These are phyloP conservation scores for Aureobasidium vineae DNA, from an alignment of 2,329 filamentous ascomycete species.

Conservation along the genomic window DNA sequence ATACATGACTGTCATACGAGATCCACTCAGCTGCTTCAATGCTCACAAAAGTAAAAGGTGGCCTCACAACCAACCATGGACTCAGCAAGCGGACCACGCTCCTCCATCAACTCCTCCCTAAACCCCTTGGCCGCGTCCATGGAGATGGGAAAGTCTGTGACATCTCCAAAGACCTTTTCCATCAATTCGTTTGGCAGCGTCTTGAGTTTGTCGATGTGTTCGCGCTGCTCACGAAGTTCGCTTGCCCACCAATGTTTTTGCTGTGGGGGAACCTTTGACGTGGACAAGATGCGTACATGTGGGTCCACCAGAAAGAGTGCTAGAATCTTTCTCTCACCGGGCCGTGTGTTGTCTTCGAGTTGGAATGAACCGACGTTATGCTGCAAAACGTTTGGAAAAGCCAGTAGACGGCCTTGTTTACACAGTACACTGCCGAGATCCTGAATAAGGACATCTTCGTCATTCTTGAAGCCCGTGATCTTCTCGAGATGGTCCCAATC, in stretches of 20 bases:
- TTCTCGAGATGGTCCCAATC: background rate
- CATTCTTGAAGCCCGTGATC: constrained; percentile 28
- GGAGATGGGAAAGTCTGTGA: constrained; percentile 34
- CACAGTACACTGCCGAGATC: constrained; percentile 50
- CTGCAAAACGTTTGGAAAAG: constrained; percentile 55
- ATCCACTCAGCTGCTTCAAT: constrained; percentile 27
- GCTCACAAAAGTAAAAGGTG: constrained; percentile 37
- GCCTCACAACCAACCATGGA: constrained; percentile 27
- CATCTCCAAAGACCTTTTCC: constrained; percentile 33
- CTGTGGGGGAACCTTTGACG: constrained; percentile 52
- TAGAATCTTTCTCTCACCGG: constrained; percentile 56
- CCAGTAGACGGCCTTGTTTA: constrained; percentile 49
- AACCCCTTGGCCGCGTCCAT: constrained; percentile 34
- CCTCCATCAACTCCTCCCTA: constrained; percentile 36
- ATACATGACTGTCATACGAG: too few species aligned
- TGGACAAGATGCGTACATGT: constrained; percentile 50
- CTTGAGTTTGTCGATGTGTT: constrained; percentile 27
- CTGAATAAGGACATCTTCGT: background rate
- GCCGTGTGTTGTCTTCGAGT: constrained; percentile 50
- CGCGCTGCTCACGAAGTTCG: constrained; percentile 13
- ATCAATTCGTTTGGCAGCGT: constrained; percentile 35
- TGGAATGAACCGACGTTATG: constrained; percentile 52
- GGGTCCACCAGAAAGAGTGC: constrained; percentile 60
- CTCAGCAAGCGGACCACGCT: constrained; percentile 30
- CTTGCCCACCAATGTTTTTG: constrained; percentile 46